These are phyloP conservation scores for Talaromyces adpressus DNA, from an alignment of 495 filamentous ascomycete species.

Conservation along the genomic window DNA sequence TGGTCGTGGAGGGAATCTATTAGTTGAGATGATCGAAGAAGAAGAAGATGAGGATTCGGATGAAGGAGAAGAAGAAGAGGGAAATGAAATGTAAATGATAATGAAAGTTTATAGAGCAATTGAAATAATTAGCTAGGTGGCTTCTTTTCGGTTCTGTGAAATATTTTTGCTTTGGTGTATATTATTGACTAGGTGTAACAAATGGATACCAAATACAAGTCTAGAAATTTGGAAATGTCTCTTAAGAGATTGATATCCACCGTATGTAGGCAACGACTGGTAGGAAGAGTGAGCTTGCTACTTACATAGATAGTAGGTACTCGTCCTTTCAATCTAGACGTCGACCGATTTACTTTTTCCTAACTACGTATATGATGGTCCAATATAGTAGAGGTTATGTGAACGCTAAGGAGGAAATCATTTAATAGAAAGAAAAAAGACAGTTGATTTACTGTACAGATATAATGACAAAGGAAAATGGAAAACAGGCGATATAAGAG, in stretches of 20 bases:
- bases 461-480: constrained; percentile 9
- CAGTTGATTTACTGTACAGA: constrained; percentile 11
- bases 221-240: too few relatives aligned
- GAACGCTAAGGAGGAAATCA: not conserved
- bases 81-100: constrained; percentile 9
- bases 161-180: too few relatives aligned
- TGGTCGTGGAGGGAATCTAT: constrained; percentile 78
- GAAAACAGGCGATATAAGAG: not conserved
- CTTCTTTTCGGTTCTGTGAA: not conserved
- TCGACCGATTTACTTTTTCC: too few relatives aligned
- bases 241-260: too few relatives aligned
- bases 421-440: constrained; percentile 5
- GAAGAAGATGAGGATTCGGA: constrained; percentile 50
- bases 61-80: constrained; percentile 15
- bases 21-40: constrained; percentile 66
- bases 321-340: too few relatives aligned
- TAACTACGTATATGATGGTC: too few relatives aligned
- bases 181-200: too few relatives aligned
- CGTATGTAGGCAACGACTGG: too few relatives aligned
- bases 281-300: too few relatives aligned
- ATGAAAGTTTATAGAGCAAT: constrained; percentile 1
- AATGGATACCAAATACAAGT: too few relatives aligned
- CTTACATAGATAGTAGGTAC: too few relatives aligned
- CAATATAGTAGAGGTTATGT: not conserved
- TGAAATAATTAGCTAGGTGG: not conserved